Percentiles rank a stretch among this genome's conserved stretches.
These are phyloP conservation scores for Alternaria brassicicola DNA, from an alignment of 2,329 filamentous ascomycete species.

Conservation along the genomic window DNA sequence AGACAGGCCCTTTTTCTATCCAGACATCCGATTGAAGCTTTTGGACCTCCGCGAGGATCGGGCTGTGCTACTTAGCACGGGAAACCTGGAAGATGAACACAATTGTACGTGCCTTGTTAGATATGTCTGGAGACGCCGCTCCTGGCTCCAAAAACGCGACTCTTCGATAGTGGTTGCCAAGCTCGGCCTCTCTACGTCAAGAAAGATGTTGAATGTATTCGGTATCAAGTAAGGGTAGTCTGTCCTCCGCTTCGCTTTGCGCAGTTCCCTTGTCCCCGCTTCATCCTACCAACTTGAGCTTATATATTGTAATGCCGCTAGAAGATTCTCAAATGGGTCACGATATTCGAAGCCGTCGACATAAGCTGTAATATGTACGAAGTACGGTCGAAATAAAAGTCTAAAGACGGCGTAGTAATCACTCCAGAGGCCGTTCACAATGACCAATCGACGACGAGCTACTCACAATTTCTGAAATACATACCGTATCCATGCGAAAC, in stretches of 20 bases:
- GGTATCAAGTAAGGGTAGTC: too few species aligned
- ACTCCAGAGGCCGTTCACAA: not conserved
- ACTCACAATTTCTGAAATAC: not conserved
- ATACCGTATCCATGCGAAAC: too few species aligned
- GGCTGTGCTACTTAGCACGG: conserved; percentile 34
- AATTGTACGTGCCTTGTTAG: conserved; percentile 32
- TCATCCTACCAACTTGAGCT: not conserved
- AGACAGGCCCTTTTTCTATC: conserved; percentile 60
- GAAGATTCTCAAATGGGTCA: too few species aligned
- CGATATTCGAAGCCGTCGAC: too few species aligned
- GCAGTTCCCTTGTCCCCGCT: not conserved
- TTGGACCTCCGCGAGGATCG: conserved; percentile 34
- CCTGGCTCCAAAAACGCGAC: too few species aligned
- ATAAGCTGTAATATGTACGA: not conserved
- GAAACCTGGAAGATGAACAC: not conserved
- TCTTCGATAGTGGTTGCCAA: not conserved
- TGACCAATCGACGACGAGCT: not conserved
- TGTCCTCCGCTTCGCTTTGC: too few species aligned
- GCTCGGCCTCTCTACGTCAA: too few species aligned
- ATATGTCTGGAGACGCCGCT: conserved; percentile 30
- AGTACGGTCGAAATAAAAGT: too few species aligned
- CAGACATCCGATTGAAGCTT: conserved; percentile 52
- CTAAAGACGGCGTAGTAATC: not conserved
- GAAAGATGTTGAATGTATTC: too few species aligned
- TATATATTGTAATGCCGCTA: too few species aligned